phyloP scores from a whole-genome alignment of 208 protist genomes.

The Zelonia costaricensis region DNA sequence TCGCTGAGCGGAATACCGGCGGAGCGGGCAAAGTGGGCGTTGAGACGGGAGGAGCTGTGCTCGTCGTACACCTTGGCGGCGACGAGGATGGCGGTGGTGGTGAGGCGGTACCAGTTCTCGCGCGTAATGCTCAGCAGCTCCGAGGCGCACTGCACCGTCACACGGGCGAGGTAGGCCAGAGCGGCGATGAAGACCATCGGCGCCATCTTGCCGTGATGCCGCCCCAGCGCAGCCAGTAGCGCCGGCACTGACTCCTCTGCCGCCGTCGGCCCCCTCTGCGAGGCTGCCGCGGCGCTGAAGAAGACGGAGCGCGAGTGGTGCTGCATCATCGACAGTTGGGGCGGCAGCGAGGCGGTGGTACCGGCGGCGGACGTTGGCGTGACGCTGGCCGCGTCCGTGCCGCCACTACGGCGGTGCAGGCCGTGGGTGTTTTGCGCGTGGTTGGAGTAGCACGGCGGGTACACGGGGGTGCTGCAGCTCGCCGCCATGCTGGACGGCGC shows the following conservation, averaged over 20 bases:
- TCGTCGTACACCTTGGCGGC: slow-evolving; percentile 91
- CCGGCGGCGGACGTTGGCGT: too few species aligned
- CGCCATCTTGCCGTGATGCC: slow-evolving; percentile 36
- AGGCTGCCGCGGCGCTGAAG: slow-evolving; percentile 12
- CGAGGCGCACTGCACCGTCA: slow-evolving; percentile 45
- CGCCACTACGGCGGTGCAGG: slow-evolving; percentile 1
- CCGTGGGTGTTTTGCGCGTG: slow-evolving; percentile 8
- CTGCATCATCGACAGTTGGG: background rate
- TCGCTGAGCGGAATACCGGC: slow-evolving; percentile 59
- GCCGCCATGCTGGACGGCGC: background rate
- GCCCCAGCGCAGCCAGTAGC: slow-evolving; percentile 19
- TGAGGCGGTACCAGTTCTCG: slow-evolving; percentile 82
- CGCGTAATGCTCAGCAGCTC: slow-evolving; percentile 58
- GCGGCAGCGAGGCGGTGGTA: background rate
- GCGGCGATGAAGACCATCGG: slow-evolving; percentile 81
- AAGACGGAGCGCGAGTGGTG: slow-evolving; percentile 1
- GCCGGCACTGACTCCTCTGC: slow-evolving; percentile 22
- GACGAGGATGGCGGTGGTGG: slow-evolving; percentile 64
- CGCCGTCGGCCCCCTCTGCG: slow-evolving; percentile 1
- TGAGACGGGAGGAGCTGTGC: slow-evolving; percentile 43
- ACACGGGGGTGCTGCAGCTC: background rate
- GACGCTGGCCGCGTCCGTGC: too few species aligned
- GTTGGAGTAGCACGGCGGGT: slow-evolving; percentile 11
- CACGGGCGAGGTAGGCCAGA: slow-evolving; percentile 76
- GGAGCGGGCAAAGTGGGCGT: slow-evolving; percentile 58